Evolutionary conservation across 2,329 filamentous ascomycete species (phyloP).

Genomic region (Ceratocystis lukuohia): DNA sequence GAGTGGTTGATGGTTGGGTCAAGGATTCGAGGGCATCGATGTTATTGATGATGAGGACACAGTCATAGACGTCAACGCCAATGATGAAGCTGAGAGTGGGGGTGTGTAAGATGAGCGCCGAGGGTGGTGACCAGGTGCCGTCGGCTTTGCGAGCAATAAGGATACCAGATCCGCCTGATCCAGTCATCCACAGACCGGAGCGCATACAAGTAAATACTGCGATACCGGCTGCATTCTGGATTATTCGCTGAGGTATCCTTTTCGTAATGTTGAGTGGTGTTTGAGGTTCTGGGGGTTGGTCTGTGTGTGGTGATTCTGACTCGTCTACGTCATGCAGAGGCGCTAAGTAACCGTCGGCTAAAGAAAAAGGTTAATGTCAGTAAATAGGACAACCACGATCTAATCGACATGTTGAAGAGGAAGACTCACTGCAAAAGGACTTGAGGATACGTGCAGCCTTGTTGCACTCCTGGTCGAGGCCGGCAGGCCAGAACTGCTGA

Average conservation of each 20-base stretch:
- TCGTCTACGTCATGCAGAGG: conserved; percentile 29
- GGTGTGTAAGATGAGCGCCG: conserved; percentile 81
- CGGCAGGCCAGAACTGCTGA: conserved; percentile 74
- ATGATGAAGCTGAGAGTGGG: conserved; percentile 78
- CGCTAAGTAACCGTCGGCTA: conserved; percentile 44
- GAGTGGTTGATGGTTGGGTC: conserved; percentile 60
- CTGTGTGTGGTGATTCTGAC: conserved; percentile 10
- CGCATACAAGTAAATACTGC: conserved; percentile 95
- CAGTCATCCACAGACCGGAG: conserved; percentile 80
- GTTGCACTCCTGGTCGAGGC: conserved; percentile 77
- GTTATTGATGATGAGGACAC: conserved; percentile 83
- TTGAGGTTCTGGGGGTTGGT: conserved; percentile 30
- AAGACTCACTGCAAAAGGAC: conserved; percentile 67
- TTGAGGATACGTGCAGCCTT: conserved; percentile 81
- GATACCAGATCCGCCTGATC: conserved; percentile 79
- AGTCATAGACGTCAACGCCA: conserved; percentile 91
- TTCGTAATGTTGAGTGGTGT: conserved; percentile 42
- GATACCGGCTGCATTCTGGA: conserved; percentile 77
- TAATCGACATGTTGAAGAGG: conserved; percentile 10
- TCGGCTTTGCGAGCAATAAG: conserved; percentile 73
- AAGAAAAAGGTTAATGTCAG: conserved; percentile 11
- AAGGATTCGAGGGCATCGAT: conserved; percentile 73
- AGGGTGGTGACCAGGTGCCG: conserved; percentile 82
- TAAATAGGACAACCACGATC: neutral
- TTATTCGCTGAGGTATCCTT: conserved; percentile 75